phyloP scores from a whole-genome alignment of 345 rosid species.

The Moricandia arvensis region DNA sequence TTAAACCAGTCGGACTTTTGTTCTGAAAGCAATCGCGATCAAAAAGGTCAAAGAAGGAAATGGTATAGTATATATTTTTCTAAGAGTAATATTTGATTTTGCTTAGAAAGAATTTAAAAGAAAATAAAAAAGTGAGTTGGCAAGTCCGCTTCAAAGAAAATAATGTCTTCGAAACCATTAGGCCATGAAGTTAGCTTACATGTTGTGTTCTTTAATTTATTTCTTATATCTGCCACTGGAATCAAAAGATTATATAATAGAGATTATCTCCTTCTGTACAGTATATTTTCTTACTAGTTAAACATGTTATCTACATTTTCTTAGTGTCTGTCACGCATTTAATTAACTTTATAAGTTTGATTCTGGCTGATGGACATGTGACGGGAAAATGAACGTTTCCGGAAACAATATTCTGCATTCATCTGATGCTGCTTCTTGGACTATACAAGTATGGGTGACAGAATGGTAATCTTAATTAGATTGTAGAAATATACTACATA shows the following conservation, averaged over 20 bases:
- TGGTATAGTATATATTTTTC: neutral
- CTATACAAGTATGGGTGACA: constrained; percentile 8
- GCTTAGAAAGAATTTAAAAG: neutral
- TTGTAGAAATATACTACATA: constrained; percentile 16
- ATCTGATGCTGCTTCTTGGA: neutral
- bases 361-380: constrained; percentile 26
- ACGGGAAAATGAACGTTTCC: neutral
- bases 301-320: neutral
- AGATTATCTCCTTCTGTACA: neutral
- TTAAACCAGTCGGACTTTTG: too few species aligned
- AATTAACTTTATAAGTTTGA: constrained; percentile 7
- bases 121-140: constrained; percentile 25
- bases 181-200: constrained; percentile 27
- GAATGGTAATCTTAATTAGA: neutral
- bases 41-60: neutral
- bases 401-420: neutral
- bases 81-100: constrained; percentile 2
- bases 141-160: constrained; percentile 13
- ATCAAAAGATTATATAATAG: constrained; percentile 1
- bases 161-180: constrained; percentile 3
- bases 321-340: constrained; percentile 19
- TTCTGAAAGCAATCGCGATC: too few species aligned
- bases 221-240: constrained; percentile 14
- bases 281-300: constrained; percentile 1
- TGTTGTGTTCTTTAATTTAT: constrained; percentile 14